These are phyloP conservation scores for Malus hybrid DNA, from an alignment of 331 rosid species.

Conservation along the genomic window DNA sequence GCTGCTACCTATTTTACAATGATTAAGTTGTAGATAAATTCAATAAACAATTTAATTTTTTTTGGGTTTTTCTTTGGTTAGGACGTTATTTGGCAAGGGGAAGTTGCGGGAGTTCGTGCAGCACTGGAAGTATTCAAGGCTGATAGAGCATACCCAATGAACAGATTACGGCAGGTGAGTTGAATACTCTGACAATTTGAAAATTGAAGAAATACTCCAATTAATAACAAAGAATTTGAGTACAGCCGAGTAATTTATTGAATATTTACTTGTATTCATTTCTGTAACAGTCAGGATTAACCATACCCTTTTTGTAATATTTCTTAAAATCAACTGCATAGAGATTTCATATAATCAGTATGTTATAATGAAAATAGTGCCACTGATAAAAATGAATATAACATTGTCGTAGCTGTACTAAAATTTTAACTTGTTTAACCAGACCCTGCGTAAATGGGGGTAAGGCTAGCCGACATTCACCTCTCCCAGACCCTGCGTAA, in stretches of 20 bases:
- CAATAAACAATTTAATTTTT: background rate
- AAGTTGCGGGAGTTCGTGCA: conserved; percentile 67
- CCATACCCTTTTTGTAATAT: background rate
- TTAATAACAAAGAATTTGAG: background rate
- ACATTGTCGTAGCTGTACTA: background rate
- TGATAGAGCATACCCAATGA: conserved; percentile 71
- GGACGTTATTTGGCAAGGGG: conserved; percentile 96
- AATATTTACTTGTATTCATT: background rate
- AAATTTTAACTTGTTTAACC: background rate
- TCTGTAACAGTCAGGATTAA: background rate
- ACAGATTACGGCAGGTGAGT: conserved; percentile 64
- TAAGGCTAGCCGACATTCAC: too few species aligned
- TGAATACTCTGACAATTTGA: background rate
- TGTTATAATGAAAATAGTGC: background rate
- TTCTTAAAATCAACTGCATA: background rate
- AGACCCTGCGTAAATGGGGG: too few species aligned
- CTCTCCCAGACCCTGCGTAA: too few species aligned
- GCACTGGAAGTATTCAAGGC: conserved; percentile 75
- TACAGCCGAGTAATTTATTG: background rate
- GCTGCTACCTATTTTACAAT: background rate
- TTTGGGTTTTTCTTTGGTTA: conserved; percentile 15
- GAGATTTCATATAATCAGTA: background rate
- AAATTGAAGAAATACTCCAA: background rate
- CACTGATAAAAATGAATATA: background rate
- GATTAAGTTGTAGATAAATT: background rate